Percentiles rank a stretch among this genome's conserved stretches.
Conservation (phyloP, 306 rosid genomes). For the Quercus engelmannii region DNA sequence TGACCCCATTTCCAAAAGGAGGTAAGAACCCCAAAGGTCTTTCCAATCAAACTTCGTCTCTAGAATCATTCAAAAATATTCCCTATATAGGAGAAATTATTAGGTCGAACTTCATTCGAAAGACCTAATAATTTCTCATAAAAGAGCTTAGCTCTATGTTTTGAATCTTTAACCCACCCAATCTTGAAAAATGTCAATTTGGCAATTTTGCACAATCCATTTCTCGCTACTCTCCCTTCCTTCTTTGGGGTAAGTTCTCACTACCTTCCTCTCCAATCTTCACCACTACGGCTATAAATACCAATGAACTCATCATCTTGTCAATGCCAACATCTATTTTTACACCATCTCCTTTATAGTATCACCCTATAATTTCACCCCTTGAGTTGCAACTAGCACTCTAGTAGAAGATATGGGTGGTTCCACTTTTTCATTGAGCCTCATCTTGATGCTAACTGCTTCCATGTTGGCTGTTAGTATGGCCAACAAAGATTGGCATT, state of each 20-base stretch:
- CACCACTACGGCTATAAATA: conserved; percentile 5
- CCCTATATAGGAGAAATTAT: no score
- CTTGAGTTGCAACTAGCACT: neutral
- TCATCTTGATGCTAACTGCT: conserved; percentile 9
- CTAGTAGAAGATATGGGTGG: neutral
- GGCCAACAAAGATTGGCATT: conserved; percentile 44
- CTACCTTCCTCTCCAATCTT: neutral
- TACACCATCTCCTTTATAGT: neutral
- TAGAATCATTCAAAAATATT: no score
- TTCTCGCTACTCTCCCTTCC: neutral
- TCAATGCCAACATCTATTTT: neutral
- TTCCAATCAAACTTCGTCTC: no score
- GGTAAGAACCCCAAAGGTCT: no score
- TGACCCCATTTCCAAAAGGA: no score
- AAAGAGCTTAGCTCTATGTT: neutral
- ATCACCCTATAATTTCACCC: no score
- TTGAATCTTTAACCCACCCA: conserved; percentile 16
- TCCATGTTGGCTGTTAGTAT: conserved; percentile 26
- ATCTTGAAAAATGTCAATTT: conserved; percentile 15
- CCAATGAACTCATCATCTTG: neutral
- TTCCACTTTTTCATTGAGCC: conserved; percentile 5
- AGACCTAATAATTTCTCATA: no score
- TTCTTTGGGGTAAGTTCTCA: neutral
- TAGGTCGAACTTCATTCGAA: no score
- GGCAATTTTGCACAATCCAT: conserved; percentile 29